These are phyloP conservation scores for Echinosophora koreensis DNA, from an alignment of 306 rosid genomes.

Conservation along the genomic window DNA sequence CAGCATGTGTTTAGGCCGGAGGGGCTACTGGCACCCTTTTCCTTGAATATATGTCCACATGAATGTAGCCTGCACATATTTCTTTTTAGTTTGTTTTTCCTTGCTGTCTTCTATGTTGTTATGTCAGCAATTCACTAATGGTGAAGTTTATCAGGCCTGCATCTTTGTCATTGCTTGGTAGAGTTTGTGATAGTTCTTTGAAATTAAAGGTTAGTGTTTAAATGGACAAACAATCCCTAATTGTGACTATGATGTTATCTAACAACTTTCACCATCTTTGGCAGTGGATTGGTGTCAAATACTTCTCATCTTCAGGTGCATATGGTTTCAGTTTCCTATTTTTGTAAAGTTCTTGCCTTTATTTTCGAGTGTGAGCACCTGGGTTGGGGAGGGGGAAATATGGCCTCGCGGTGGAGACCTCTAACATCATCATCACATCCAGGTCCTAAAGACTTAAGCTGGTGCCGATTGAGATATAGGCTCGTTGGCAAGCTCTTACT, in stretches of 20 bases:
- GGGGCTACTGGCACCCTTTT: constrained; percentile 25
- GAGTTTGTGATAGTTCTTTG: constrained; percentile 57
- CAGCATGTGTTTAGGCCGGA: constrained; percentile 3
- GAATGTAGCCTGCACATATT: background rate
- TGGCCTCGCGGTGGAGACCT: too few relatives aligned
- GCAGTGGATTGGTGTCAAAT: constrained; percentile 66
- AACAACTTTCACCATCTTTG: constrained; percentile 53
- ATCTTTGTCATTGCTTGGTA: constrained; percentile 51
- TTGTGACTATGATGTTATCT: constrained; percentile 43
- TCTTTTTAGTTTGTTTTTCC: constrained; percentile 16
- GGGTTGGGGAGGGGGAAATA: too few relatives aligned
- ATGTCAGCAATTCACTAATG: constrained; percentile 50
- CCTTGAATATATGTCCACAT: background rate
- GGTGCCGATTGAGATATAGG: too few relatives aligned
- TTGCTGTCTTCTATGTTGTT: constrained; percentile 11
- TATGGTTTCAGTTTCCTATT: constrained; percentile 29
- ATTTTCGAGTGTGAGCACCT: too few relatives aligned
- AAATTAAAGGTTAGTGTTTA: constrained; percentile 71
- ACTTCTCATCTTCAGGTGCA: constrained; percentile 85
- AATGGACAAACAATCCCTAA: constrained; percentile 34
- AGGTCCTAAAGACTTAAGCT: too few relatives aligned
- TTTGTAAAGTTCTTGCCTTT: background rate
- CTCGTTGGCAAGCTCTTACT: background rate
- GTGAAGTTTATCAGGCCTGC: constrained; percentile 71
- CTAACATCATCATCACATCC: too few relatives aligned